These are phyloP conservation scores for Aspergillus brunneoviolaceus DNA, from an alignment of 2,329 filamentous ascomycete genomes.

Conservation along the genomic window DNA sequence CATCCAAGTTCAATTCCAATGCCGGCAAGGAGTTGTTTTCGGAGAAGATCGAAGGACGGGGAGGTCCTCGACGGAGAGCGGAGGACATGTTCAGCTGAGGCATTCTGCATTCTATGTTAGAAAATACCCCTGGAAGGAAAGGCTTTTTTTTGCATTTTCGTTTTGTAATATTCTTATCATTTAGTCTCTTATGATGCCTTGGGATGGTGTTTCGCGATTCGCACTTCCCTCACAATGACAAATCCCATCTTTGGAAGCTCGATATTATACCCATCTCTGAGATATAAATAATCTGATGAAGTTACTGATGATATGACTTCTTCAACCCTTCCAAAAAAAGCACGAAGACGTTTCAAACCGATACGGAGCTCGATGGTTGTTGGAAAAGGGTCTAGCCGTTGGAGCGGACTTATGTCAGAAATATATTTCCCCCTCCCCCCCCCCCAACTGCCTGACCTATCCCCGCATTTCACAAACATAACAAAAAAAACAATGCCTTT, in stretches of 20 bases:
- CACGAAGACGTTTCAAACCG: no score
- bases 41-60: constrained; percentile 58
- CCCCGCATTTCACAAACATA: neutral
- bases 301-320: no score
- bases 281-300: no score
- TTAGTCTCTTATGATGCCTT: neutral
- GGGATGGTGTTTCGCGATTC: neutral
- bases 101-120: neutral
- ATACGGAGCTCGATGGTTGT: no score
- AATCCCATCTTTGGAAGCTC: neutral
- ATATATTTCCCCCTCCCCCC: neutral
- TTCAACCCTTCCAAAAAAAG: no score
- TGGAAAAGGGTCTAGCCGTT: neutral
- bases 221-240: neutral
- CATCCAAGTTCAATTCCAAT: constrained; percentile 58
- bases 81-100: constrained; percentile 69
- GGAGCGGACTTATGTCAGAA: neutral
- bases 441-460: neutral
- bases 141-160: neutral
- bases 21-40: constrained; percentile 69
- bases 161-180: neutral
- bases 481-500: constrained; percentile 10
- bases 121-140: neutral
- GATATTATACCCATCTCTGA: neutral
- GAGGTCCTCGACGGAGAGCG: constrained; percentile 63